These are phyloP conservation scores for Blastomyces gilchristii DNA, from an alignment of 2,329 filamentous ascomycete species.

Conservation along the genomic window DNA sequence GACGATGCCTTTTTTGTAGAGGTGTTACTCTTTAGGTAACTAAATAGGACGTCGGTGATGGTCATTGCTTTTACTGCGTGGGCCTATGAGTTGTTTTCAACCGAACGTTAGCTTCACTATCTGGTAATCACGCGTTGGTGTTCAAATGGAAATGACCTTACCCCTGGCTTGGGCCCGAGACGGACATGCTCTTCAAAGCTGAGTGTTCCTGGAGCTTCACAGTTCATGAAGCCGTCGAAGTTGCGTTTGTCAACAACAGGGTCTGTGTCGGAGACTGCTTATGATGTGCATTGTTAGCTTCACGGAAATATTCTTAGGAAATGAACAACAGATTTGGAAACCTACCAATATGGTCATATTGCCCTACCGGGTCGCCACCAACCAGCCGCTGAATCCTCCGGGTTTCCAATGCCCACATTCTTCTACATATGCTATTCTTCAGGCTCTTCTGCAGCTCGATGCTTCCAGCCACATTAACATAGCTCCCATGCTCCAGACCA, in stretches of 20 bases:
- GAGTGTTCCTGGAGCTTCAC: conserved; percentile 26
- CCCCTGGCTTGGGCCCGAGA: conserved; percentile 30
- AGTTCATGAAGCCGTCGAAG: conserved; percentile 34
- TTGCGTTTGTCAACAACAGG: conserved; percentile 27
- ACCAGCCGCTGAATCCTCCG: conserved; percentile 32
- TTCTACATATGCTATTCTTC: conserved; percentile 32
- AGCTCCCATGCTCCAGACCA: conserved; percentile 34
- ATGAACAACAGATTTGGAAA: not conserved
- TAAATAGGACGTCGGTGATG: conserved; percentile 29
- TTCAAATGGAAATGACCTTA: conserved; percentile 16
- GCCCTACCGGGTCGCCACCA: conserved; percentile 27
- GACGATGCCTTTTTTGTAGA: conserved; percentile 3
- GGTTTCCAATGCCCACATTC: conserved; percentile 35
- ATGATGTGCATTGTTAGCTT: conserved; percentile 3
- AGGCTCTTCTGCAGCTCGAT: conserved; percentile 33
- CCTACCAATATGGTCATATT: conserved; percentile 32
- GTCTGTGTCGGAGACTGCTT: conserved; percentile 24
- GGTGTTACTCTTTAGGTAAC: conserved; percentile 21
- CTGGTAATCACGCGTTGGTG: not conserved
- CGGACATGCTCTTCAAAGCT: conserved; percentile 32
- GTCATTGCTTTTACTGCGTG: conserved; percentile 28
- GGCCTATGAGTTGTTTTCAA: conserved; percentile 19
- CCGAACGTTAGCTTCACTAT: conserved; percentile 16
- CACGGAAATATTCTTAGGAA: not conserved
- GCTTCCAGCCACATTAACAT: conserved; percentile 35